phyloP scores from a whole-genome alignment of 2,329 filamentous ascomycete genomes.

The Colletotrichum falcatum region DNA sequence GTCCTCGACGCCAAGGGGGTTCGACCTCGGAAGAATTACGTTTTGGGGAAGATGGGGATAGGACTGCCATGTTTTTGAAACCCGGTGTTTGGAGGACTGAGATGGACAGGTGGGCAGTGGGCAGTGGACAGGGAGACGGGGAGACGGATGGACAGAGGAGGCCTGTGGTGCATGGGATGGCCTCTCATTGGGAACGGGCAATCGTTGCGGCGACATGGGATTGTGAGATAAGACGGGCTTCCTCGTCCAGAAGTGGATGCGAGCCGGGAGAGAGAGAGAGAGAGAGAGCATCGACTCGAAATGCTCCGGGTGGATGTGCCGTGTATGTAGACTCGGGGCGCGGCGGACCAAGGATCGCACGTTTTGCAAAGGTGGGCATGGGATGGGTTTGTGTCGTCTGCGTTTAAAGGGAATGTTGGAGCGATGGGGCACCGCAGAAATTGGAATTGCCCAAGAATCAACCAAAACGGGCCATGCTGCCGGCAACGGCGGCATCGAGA shows the following conservation, averaged over 20 bases:
- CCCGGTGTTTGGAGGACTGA: constrained; percentile 12
- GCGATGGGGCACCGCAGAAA: constrained; percentile 2
- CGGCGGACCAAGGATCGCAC: constrained; percentile 1
- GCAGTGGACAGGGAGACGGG: neutral
- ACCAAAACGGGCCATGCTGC: neutral
- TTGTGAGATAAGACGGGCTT: neutral
- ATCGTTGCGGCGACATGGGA: neutral
- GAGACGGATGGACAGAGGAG: neutral
- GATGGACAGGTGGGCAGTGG: neutral
- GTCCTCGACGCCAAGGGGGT: neutral
- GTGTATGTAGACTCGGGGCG: constrained; percentile 22
- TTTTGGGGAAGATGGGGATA: neutral
- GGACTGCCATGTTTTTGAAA: constrained; percentile 21
- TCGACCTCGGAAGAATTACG: neutral
- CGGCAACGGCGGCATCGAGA: neutral
- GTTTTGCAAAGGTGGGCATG: constrained; percentile 10
- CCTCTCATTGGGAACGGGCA: neutral
- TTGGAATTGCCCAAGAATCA: neutral
- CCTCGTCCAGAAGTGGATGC: neutral
- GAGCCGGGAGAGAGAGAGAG: neutral
- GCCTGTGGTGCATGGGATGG: neutral
- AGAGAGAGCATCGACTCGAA: neutral
- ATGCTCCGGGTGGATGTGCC: constrained; percentile 21
- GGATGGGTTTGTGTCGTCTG: constrained; percentile 20
- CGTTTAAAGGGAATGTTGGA: constrained; percentile 9